Conservation (phyloP, 495 filamentous ascomycete species). For the Penicillium angulare region DNA sequence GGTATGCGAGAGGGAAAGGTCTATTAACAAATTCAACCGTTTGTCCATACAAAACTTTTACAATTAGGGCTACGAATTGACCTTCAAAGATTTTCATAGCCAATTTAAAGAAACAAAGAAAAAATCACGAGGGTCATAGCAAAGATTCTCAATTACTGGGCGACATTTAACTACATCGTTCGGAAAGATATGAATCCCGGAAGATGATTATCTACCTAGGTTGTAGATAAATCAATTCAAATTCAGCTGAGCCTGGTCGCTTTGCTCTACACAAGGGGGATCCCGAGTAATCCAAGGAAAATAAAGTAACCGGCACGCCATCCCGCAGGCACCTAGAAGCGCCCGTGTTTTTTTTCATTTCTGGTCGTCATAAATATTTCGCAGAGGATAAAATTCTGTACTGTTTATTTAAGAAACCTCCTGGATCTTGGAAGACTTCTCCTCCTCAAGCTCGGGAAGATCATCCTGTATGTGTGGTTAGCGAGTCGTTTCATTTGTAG, state of each 20-base stretch:
- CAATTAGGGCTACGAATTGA: too few relatives aligned
- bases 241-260: constrained; percentile 9
- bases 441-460: constrained; percentile 59
- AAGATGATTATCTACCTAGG: constrained; percentile 4
- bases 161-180: background rate
- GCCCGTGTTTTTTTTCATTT: constrained; percentile 24
- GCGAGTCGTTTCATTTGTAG: constrained; percentile 3
- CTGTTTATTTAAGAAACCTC: constrained; percentile 49
- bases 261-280: constrained; percentile 17
- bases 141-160: background rate
- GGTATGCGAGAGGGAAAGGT: too few relatives aligned
- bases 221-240: background rate
- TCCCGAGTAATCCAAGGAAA: constrained; percentile 16
- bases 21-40: too few relatives aligned
- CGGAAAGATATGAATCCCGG: background rate
- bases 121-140: too few relatives aligned
- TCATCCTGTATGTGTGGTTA: constrained; percentile 50
- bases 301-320: constrained; percentile 8
- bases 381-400: constrained; percentile 12
- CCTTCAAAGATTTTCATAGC: too few relatives aligned
- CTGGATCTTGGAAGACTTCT: constrained; percentile 53
- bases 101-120: too few relatives aligned
- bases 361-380: constrained; percentile 28
- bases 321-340: constrained; percentile 15
- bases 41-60: too few relatives aligned